Conservation (phyloP, 768 basidiomycete species). For the Nidula microcarpa region DNA sequence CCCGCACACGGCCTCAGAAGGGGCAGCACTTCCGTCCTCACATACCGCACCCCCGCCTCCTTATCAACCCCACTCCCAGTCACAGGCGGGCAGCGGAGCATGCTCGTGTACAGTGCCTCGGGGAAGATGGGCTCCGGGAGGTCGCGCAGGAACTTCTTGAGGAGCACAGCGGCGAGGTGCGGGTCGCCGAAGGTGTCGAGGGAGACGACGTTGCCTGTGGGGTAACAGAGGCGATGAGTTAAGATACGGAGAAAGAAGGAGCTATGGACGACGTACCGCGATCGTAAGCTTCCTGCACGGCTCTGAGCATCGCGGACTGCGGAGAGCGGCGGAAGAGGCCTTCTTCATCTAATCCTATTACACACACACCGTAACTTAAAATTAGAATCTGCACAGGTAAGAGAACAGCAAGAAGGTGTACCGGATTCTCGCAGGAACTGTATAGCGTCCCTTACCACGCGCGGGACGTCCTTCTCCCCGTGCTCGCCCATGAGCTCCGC, state of each 20-base stretch:
- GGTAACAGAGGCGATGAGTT: neutral
- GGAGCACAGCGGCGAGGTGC: constrained; percentile 76
- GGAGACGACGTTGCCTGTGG: constrained; percentile 71
- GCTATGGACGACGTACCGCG: constrained; percentile 41
- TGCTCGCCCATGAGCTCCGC: constrained; percentile 85
- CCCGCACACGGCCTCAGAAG: constrained; percentile 65
- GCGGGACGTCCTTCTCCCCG: constrained; percentile 79
- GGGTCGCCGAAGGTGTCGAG: constrained; percentile 74
- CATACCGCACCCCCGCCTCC: constrained; percentile 56
- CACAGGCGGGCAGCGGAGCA: constrained; percentile 64
- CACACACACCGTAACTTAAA: neutral
- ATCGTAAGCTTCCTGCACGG: constrained; percentile 83
- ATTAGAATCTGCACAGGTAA: constrained; percentile 8
- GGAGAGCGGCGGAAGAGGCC: constrained; percentile 83
- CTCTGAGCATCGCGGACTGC: constrained; percentile 60
- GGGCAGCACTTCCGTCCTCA: constrained; percentile 66
- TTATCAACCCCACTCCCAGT: constrained; percentile 39
- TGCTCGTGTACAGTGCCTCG: constrained; percentile 59
- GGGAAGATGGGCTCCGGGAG: constrained; percentile 76
- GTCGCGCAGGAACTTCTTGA: constrained; percentile 85
- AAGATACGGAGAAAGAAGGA: neutral
- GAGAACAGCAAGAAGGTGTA: constrained; percentile 4
- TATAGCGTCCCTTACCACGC: constrained; percentile 76
- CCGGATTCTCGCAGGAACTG: constrained; percentile 66
- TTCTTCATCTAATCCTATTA: constrained; percentile 60